Evolutionary conservation across 2,329 filamentous ascomycete genomes (phyloP).

Genomic region (Claviceps pusilla): DNA sequence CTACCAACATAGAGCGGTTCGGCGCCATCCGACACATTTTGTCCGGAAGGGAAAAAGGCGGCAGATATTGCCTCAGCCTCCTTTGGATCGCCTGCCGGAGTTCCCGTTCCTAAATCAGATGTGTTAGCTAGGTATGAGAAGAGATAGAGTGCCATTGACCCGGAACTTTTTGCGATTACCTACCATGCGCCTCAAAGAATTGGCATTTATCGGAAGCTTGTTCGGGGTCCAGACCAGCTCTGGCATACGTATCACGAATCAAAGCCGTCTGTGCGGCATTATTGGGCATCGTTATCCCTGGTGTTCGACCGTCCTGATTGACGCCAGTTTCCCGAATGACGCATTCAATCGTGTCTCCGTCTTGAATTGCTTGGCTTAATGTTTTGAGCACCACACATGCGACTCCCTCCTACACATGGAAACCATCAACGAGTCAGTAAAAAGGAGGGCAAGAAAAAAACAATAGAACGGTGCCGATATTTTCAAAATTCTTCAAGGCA

Average conservation of each 20-base stretch:
- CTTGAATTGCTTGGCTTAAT: constrained; percentile 6
- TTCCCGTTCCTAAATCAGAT: constrained; percentile 15
- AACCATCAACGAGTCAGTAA: no score
- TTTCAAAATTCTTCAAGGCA: no score
- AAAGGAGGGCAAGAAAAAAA: no score
- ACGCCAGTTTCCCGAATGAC: constrained; percentile 20
- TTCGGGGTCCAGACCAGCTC: constrained; percentile 14
- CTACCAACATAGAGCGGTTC: constrained; percentile 7
- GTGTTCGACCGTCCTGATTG: constrained; percentile 27
- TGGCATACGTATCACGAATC: constrained; percentile 15
- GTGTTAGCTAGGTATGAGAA: no score
- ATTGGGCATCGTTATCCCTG: constrained; percentile 21
- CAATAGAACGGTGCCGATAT: no score
- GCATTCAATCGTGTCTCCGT: constrained; percentile 24
- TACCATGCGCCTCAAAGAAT: constrained; percentile 21
- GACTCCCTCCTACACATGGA: no score
- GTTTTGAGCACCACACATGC: no score
- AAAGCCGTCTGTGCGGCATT: constrained; percentile 9
- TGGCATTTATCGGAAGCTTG: constrained; percentile 11
- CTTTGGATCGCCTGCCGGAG: constrained; percentile 33
- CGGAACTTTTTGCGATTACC: no score
- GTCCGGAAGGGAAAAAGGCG: background rate
- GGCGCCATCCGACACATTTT: no score
- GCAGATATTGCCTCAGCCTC: constrained; percentile 13
- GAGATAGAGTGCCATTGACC: no score